Percentiles rank a stretch among this genome's conserved stretches.
Conservation (phyloP, 2,329 filamentous ascomycete species). For the Sporothrix curviconia region DNA sequence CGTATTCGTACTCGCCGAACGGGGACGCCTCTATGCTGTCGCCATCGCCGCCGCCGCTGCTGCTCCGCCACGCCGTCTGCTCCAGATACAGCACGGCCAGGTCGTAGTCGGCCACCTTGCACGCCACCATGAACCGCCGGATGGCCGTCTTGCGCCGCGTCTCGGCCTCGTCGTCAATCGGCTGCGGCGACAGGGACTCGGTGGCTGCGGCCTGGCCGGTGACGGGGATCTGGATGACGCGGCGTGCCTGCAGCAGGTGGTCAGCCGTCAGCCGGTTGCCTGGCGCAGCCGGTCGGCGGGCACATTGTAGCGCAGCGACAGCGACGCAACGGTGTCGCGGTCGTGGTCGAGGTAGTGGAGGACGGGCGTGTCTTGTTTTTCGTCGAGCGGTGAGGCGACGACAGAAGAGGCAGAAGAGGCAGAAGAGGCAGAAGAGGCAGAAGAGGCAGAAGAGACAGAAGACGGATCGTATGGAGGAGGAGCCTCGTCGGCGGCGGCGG, state of each 20-base stretch:
- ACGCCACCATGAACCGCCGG: conserved; percentile 70
- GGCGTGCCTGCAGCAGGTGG: conserved; percentile 61
- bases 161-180: conserved; percentile 68
- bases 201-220: not conserved
- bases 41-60: no score
- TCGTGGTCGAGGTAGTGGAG: conserved; percentile 68
- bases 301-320: conserved; percentile 66
- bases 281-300: conserved; percentile 55
- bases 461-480: conserved; percentile 18
- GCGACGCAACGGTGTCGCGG: conserved; percentile 59
- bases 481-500: conserved; percentile 20
- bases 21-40: no score
- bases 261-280: conserved; percentile 62
- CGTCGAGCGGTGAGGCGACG: no score
- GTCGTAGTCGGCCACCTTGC: conserved; percentile 72
- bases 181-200: conserved; percentile 53
- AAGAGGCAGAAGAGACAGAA: not conserved
- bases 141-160: conserved; percentile 64
- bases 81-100: conserved; percentile 69
- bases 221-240: conserved; percentile 63
- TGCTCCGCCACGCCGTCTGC: conserved; percentile 12
- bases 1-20: conserved; percentile 55
- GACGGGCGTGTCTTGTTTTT: conserved; percentile 47
- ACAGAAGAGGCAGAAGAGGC: no score
- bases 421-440: not conserved